Base-by-base conservation (phyloP, 306 rosid species). In the Delonix regia region DNA sequence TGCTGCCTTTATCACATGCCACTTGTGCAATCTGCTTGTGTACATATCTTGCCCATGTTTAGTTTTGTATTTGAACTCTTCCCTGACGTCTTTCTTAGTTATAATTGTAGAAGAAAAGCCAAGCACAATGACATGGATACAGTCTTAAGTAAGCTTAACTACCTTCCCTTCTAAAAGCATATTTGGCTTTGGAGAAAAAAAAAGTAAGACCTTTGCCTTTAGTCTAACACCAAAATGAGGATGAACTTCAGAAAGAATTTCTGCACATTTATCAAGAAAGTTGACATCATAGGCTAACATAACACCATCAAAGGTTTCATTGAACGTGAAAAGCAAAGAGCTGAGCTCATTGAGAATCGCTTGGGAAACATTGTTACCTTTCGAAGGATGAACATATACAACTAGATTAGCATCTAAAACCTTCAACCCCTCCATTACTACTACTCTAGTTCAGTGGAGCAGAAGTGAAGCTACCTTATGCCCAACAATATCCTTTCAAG, bases 111-210 rank as follows among this genome's bases (percentile, higher is more conserved):
- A 89, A 15, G 91, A 75, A 82, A 96, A 87, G 51, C 99, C 99
- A 73, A 91, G 91, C 80, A 95, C 91, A 41, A 93, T 80, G 44
- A 85, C 90, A 76, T 89, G 89, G 67, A 96, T 87, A 13, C 93
- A 91, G 34, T 87, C 96, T 74, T 76, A 89, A 8, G 88, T 81
- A 69, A 95, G 70, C 80, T 93, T 91, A 73, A 87, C 90, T 34
- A 91, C 96, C 86, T 88, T 91, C 47, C 97, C 98, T 72, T 93
- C 99, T 89, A 93, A 75, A 73, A 88, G 90, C 99, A 85, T 91
- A 78, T 91, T 63, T n/a, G 96, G 97, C 78, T 87, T 90, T 6
- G 98, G 96, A 65, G 93, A n/a, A n/a, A n/a, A 90, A 81, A 90
- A 93, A 45, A 91, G 93, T 16, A 96, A 84, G 71, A 88, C 27